Evolutionary conservation across 2,329 filamentous ascomycete genomes (phyloP).

Genomic region (Colletotrichum viniferum): DNA sequence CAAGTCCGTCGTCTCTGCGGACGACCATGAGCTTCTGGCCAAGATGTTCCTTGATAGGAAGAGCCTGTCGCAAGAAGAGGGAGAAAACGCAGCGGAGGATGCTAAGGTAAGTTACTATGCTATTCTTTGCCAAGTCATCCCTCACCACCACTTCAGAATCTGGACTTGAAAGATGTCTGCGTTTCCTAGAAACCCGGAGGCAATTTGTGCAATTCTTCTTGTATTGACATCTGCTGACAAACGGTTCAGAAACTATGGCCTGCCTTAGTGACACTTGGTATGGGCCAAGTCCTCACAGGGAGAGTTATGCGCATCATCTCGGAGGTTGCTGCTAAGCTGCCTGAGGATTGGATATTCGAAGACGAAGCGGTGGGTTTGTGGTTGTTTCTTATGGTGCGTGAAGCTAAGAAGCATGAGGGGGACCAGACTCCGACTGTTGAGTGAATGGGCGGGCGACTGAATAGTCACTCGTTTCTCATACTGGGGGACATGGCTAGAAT

Average conservation of each 20-base stretch:
- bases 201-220: no score
- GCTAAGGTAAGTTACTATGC: neutral
- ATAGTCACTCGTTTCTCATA: neutral
- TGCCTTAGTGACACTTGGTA: neutral
- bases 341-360: neutral
- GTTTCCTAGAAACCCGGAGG: no score
- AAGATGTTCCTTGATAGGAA: neutral
- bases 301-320: neutral
- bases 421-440: neutral
- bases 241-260: neutral
- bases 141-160: accelerated
- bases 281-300: neutral
- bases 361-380: neutral
- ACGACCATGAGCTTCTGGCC: neutral
- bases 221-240: neutral
- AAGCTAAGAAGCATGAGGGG: neutral
- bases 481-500: neutral
- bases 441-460: neutral
- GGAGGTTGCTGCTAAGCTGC: neutral
- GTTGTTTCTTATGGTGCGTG: neutral
- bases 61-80: neutral
- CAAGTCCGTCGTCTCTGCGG: neutral
- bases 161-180: no score
- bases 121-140: accelerated
- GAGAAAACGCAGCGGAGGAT: neutral